These are phyloP conservation scores for Linaria vulgaris DNA, from an alignment of 257 asterid species.

Conservation along the genomic window DNA sequence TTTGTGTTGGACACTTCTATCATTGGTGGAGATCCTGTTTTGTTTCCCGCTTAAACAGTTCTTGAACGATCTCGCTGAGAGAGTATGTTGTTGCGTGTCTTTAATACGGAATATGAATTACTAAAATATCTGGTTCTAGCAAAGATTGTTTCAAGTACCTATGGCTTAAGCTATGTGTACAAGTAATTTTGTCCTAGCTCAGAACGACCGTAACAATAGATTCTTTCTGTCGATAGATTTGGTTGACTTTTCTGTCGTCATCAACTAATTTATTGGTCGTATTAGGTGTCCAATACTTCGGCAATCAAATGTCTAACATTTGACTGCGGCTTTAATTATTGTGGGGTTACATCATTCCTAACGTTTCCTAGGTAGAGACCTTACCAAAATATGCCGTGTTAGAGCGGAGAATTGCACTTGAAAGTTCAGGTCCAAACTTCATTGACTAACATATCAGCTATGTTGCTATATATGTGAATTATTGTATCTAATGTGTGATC, in stretches of 20 bases:
- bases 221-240: background rate
- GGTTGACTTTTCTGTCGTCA: conserved; percentile 2
- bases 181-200: too few relatives aligned
- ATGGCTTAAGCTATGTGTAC: background rate
- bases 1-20: background rate
- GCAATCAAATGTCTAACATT: background rate
- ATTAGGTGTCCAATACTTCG: conserved; percentile 7
- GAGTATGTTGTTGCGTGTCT: background rate
- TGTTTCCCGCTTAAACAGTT: background rate
- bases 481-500: background rate
- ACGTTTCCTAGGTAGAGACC: background rate
- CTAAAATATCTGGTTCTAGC: background rate
- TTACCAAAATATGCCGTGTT: background rate
- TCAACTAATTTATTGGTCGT: conserved; percentile 6
- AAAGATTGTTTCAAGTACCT: conserved; percentile 8
- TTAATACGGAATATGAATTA: background rate
- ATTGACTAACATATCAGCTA: background rate
- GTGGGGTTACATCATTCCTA: background rate
- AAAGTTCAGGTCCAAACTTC: background rate
- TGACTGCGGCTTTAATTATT: background rate
- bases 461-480: conserved; percentile 7
- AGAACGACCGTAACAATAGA: too few relatives aligned
- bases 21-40: conserved; percentile 8
- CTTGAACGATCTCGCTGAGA: background rate
- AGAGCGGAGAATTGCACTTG: background rate